phyloP scores from a whole-genome alignment of 176 grass and related monocot genomes.

The Aegilops speltoides region DNA sequence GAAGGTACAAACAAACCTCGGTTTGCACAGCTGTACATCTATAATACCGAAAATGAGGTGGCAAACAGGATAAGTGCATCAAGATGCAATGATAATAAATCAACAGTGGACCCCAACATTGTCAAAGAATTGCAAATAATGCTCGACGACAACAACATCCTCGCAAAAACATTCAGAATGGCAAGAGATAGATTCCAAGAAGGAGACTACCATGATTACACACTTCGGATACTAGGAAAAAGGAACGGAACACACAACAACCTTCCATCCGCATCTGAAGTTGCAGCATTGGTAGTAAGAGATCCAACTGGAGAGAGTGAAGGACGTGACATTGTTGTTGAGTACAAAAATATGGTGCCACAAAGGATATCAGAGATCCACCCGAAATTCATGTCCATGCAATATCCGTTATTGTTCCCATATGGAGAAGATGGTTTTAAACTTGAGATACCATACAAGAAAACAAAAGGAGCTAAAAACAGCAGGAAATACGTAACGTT shows the following conservation, averaged over 20 bases:
- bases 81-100: neutral
- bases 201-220: too few relatives aligned
- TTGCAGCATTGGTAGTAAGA: neutral
- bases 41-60: neutral
- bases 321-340: too few relatives aligned
- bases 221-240: neutral
- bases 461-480: neutral
- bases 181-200: too few relatives aligned
- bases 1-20: neutral
- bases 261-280: neutral
- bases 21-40: constrained; percentile 6
- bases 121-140: neutral
- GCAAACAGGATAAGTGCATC: constrained; percentile 13
- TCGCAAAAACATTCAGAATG: neutral
- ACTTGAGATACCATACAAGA: neutral
- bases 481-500: neutral
- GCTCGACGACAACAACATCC: neutral
- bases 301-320: neutral
- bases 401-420: too few relatives aligned
- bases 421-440: too few relatives aligned
- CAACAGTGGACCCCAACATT: too few relatives aligned
- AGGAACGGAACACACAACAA: neutral
- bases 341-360: too few relatives aligned
- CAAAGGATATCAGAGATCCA: too few relatives aligned
- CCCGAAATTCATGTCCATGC: too few relatives aligned